Percentiles rank a stretch among this genome's conserved stretches.
These are phyloP conservation scores for Saccharomycopsis vini DNA, from an alignment of 805 yeast species.

Conservation along the genomic window DNA sequence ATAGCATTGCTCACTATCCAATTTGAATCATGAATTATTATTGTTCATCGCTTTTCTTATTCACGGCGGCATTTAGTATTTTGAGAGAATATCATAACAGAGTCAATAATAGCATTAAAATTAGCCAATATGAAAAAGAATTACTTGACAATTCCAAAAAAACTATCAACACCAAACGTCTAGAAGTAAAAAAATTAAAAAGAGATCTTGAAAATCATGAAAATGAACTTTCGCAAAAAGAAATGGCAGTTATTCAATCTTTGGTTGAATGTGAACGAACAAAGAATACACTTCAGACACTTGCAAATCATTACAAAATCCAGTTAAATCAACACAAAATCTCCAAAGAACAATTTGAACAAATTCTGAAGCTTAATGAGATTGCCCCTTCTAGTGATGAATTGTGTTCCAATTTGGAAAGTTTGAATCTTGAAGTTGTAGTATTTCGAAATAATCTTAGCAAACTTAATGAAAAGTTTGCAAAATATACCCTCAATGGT, in stretches of 20 bases:
- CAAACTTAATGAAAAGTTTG: slow-evolving; percentile 1
- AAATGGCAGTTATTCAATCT: slow-evolving; percentile 6
- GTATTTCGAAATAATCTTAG: slow-evolving; percentile 1
- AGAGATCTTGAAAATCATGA: not conserved
- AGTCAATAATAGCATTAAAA: not conserved
- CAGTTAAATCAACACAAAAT: slow-evolving; percentile 1
- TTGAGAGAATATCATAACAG: not conserved
- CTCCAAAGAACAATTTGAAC: not conserved
- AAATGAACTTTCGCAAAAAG: not conserved
- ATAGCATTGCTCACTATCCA: no score
- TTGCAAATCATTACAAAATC: not conserved
- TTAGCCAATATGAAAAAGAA: not conserved
- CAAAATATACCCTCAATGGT: slow-evolving; percentile 11
- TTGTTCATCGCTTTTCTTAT: not conserved
- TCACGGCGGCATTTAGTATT: not conserved
- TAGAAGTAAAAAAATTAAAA: not conserved
- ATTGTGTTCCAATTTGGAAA: not conserved
- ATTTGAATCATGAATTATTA: no score
- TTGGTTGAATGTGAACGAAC: slow-evolving; percentile 3
- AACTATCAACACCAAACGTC: not conserved
- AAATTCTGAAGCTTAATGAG: not conserved
- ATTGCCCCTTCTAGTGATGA: not conserved
- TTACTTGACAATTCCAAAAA: not conserved
- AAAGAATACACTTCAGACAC: not conserved
- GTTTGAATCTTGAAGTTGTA: slow-evolving; percentile 5